Evolutionary conservation across 2,329 filamentous ascomycete genomes (phyloP).

Genomic region (Clonostachys solani): DNA sequence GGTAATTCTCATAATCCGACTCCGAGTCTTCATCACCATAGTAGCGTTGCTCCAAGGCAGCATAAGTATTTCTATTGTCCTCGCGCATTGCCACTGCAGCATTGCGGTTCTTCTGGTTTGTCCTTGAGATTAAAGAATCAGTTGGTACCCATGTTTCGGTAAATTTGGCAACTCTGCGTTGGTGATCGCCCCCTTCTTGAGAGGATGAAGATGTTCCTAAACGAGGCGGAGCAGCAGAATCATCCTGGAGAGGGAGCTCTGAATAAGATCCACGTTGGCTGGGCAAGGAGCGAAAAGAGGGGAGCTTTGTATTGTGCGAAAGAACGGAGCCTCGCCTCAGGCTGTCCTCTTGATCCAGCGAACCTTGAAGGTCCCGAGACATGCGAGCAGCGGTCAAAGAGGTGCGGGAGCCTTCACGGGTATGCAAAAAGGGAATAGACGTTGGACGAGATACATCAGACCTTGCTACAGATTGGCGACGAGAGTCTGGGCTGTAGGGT

Average conservation of each 20-base stretch:
- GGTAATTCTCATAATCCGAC: slow-evolving; percentile 31
- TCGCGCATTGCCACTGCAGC: slow-evolving; percentile 25
- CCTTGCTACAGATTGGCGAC: slow-evolving; percentile 19
- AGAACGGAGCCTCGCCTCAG: slow-evolving; percentile 25
- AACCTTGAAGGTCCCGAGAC: slow-evolving; percentile 46
- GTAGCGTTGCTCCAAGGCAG: slow-evolving; percentile 39
- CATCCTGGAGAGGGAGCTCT: slow-evolving; percentile 41
- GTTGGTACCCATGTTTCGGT: slow-evolving; percentile 52
- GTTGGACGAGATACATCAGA: slow-evolving; percentile 42
- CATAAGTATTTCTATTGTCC: slow-evolving; percentile 32
- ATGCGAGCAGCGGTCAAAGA: slow-evolving; percentile 51
- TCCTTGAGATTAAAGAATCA: slow-evolving; percentile 49
- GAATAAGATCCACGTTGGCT: slow-evolving; percentile 40
- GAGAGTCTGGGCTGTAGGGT: slow-evolving; percentile 23
- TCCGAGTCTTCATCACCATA: slow-evolving; percentile 33
- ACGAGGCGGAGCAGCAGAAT: slow-evolving; percentile 9
- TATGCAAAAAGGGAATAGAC: slow-evolving; percentile 76
- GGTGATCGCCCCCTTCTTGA: not conserved
- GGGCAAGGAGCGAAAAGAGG: slow-evolving; percentile 41
- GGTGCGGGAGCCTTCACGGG: slow-evolving; percentile 59
- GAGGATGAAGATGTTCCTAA: slow-evolving; percentile 6
- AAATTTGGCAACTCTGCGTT: slow-evolving; percentile 37
- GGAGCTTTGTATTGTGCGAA: slow-evolving; percentile 34
- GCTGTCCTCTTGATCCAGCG: slow-evolving; percentile 47
- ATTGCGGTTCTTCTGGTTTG: slow-evolving; percentile 45